phyloP scores from a whole-genome alignment of 1,284 basidiomycete genomes.

The Microbotryum silenes-acaulis region DNA sequence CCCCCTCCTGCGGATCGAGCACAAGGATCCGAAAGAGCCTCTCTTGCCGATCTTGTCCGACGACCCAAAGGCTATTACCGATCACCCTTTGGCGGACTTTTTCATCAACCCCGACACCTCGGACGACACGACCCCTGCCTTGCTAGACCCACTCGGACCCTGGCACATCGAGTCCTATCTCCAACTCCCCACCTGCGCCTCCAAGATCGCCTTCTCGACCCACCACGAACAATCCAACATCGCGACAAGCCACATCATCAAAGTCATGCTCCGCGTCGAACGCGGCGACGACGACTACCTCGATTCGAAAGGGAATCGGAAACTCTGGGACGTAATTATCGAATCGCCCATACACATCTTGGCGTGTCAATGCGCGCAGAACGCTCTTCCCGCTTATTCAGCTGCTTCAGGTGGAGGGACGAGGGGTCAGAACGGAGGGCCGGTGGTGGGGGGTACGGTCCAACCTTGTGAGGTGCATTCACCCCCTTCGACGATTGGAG shows the following conservation, averaged over 20 bases:
- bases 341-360: slow-evolving; percentile 71
- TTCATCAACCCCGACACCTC: slow-evolving; percentile 34
- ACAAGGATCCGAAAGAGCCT: slow-evolving; percentile 49
- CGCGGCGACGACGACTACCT: slow-evolving; percentile 60
- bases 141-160: slow-evolving; percentile 49
- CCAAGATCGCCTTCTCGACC: slow-evolving; percentile 66
- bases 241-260: slow-evolving; percentile 66
- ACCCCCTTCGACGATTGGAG: no score
- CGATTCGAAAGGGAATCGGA: slow-evolving; percentile 63
- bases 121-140: slow-evolving; percentile 42
- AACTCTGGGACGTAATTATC: slow-evolving; percentile 75
- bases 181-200: slow-evolving; percentile 45
- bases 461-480: no score
- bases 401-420: not conserved
- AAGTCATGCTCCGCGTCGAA: slow-evolving; percentile 77
- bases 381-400: slow-evolving; percentile 26
- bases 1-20: slow-evolving; percentile 60
- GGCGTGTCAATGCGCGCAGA: slow-evolving; percentile 52
- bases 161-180: slow-evolving; percentile 49
- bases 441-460: no score
- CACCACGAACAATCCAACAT: slow-evolving; percentile 76
- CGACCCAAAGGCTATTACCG: slow-evolving; percentile 32
- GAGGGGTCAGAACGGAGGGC: not conserved
- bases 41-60: slow-evolving; percentile 62
- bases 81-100: slow-evolving; percentile 33